phyloP scores from a whole-genome alignment of 805 yeast genomes.

The Saccharomyces mikatae region DNA sequence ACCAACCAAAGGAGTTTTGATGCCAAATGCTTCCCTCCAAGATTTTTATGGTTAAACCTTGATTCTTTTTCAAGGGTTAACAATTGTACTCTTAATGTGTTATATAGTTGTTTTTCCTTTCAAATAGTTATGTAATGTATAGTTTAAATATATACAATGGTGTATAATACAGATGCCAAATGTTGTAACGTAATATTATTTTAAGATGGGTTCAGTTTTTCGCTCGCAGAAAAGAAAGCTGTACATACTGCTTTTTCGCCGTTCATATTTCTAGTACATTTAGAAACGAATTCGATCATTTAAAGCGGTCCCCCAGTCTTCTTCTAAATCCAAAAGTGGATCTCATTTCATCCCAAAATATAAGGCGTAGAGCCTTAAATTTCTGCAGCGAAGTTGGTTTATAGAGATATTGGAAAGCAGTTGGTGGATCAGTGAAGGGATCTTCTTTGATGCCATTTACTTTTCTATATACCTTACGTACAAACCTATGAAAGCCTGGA shows the following conservation, averaged over 20 bases:
- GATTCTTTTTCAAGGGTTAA: background rate
- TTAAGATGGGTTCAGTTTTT: background rate
- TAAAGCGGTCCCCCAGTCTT: slow-evolving; percentile 11
- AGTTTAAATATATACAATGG: background rate
- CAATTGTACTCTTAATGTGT: background rate
- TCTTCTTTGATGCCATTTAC: slow-evolving; percentile 48
- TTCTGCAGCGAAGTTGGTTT: slow-evolving; percentile 49
- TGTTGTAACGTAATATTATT: background rate
- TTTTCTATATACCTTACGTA: slow-evolving; percentile 50
- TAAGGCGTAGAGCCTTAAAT: slow-evolving; percentile 48
- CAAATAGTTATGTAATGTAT: background rate
- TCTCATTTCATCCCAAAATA: slow-evolving; percentile 57
- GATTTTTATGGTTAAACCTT: background rate
- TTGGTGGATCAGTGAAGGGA: slow-evolving; percentile 27
- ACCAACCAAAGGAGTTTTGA: slow-evolving; percentile 44
- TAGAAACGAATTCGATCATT: slow-evolving; percentile 6
- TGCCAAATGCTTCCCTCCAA: slow-evolving; percentile 13
- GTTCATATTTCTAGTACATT: background rate
- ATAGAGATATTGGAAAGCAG: slow-evolving; percentile 21
- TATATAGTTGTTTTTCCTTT: background rate
- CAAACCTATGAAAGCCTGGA: slow-evolving; percentile 54
- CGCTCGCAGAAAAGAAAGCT: background rate
- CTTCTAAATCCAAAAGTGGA: slow-evolving; percentile 42
- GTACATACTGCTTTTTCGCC: background rate
- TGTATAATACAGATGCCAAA: background rate